These are phyloP conservation scores for Physcia stellaris DNA, from an alignment of 495 filamentous ascomycete species.

Conservation along the genomic window DNA sequence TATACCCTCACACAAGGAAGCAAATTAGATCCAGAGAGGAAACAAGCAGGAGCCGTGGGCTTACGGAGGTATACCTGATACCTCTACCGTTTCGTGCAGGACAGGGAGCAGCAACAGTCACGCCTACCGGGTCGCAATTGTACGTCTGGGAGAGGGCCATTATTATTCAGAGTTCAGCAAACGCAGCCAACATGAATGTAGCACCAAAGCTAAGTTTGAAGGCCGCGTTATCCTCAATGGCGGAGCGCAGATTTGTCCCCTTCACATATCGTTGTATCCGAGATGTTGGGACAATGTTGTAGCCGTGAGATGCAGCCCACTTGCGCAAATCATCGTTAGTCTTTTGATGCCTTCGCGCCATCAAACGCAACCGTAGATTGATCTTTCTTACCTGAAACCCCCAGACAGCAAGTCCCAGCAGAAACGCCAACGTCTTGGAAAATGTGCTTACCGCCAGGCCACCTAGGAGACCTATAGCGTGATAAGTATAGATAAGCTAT, in stretches of 20 bases:
- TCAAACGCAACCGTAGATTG: too few species aligned
- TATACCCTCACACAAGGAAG: too few species aligned
- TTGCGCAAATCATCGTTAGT: too few species aligned
- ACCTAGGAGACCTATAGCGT: slow-evolving; percentile 41
- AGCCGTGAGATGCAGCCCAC: slow-evolving; percentile 59
- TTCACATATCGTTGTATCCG: slow-evolving; percentile 45
- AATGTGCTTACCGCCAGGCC: slow-evolving; percentile 64
- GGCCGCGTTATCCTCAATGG: slow-evolving; percentile 51
- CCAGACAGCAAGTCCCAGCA: slow-evolving; percentile 59
- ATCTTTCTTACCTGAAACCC: slow-evolving; percentile 54
- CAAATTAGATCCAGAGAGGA: too few species aligned
- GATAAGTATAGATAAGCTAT: too few species aligned
- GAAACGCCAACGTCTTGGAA: slow-evolving; percentile 55
- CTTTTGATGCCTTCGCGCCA: too few species aligned
- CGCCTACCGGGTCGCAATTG: too few species aligned
- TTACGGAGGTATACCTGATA: too few species aligned
- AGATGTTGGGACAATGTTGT: slow-evolving; percentile 52
- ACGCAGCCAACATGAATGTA: slow-evolving; percentile 66
- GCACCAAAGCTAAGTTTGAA: slow-evolving; percentile 70
- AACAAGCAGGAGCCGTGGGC: too few species aligned
- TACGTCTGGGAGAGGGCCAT: too few species aligned
- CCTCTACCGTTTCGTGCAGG: too few species aligned
- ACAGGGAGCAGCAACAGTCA: too few species aligned
- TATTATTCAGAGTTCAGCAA: slow-evolving; percentile 16
- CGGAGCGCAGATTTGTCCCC: slow-evolving; percentile 39